These are phyloP conservation scores for Vararia minispora DNA, from an alignment of 768 basidiomycete species.

Conservation along the genomic window DNA sequence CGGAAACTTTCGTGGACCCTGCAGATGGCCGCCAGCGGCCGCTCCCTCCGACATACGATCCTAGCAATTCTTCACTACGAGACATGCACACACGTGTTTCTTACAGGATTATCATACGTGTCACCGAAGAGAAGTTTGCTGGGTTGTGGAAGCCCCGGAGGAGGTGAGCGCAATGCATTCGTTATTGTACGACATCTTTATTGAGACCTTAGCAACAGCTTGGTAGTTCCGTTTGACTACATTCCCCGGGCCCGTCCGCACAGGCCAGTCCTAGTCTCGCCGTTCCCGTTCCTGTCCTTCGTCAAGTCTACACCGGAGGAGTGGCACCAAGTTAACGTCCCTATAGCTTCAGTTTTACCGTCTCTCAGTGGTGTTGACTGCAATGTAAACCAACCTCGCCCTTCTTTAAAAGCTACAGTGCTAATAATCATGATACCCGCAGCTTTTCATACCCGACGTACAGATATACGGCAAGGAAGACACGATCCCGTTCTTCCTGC, in stretches of 20 bases:
- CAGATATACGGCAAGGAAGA: conserved; percentile 44
- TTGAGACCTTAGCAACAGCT: conserved; percentile 17
- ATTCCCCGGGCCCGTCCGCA: conserved; percentile 42
- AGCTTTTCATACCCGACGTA: conserved; percentile 53
- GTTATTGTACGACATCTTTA: background rate
- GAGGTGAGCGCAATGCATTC: conserved; percentile 23
- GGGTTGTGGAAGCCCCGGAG: conserved; percentile 35
- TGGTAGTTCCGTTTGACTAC: conserved; percentile 40
- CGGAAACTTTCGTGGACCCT: conserved; percentile 5
- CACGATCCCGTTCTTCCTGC: conserved; percentile 54
- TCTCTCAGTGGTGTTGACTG: no score
- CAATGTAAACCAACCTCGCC: conserved; percentile 30
- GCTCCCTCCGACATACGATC: conserved; percentile 36
- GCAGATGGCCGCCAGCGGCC: conserved; percentile 3
- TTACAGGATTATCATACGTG: conserved; percentile 24
- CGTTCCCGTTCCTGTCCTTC: conserved; percentile 40
- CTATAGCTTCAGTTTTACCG: conserved; percentile 23
- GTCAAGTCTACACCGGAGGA: conserved; percentile 57
- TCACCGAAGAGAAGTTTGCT: conserved; percentile 28
- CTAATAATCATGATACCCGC: background rate
- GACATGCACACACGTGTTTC: conserved; percentile 24
- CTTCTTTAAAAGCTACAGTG: background rate
- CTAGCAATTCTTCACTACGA: conserved; percentile 25
- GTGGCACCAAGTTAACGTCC: conserved; percentile 43
- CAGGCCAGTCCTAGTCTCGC: conserved; percentile 35